Percentiles rank a stretch among this genome's conserved stretches.
phyloP scores from a whole-genome alignment of 2,329 filamentous ascomycete species.

The Botryotinia globosa region DNA sequence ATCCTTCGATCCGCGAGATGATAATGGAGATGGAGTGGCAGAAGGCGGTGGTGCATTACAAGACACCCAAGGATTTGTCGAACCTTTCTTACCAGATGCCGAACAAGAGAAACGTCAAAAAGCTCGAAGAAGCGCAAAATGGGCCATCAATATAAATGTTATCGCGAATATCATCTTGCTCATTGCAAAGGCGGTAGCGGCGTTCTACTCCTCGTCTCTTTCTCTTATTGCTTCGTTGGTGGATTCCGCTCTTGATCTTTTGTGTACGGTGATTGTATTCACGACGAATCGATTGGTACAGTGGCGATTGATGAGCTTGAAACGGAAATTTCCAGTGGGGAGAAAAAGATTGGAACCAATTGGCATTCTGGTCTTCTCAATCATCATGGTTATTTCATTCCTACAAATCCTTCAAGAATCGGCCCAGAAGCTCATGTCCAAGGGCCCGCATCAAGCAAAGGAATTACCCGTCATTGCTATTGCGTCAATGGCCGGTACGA shows the following conservation, averaged over 20 bases:
- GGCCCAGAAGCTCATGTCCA: slow-evolving; percentile 51
- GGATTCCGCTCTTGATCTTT: slow-evolving; percentile 57
- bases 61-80: slow-evolving; percentile 48
- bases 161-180: slow-evolving; percentile 55
- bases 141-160: slow-evolving; percentile 59
- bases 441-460: slow-evolving; percentile 43
- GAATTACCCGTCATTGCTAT: slow-evolving; percentile 51
- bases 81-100: slow-evolving; percentile 53
- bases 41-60: slow-evolving; percentile 53
- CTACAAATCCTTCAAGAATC: slow-evolving; percentile 58
- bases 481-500: slow-evolving; percentile 52
- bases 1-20: slow-evolving; percentile 54
- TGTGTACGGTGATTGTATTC: slow-evolving; percentile 59
- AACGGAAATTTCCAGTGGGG: slow-evolving; percentile 54
- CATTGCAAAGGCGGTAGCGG: slow-evolving; percentile 52
- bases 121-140: slow-evolving; percentile 48
- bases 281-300: slow-evolving; percentile 54
- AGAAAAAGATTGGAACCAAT: slow-evolving; percentile 54
- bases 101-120: slow-evolving; percentile 49
- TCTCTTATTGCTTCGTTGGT: slow-evolving; percentile 58
- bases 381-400: slow-evolving; percentile 62
- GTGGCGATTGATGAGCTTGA: slow-evolving; percentile 52
- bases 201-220: slow-evolving; percentile 52
- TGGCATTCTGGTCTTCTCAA: slow-evolving; percentile 58
- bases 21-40: slow-evolving; percentile 53